A percentile compares a stretch with the other conserved stretches of the same genome.
These are phyloP conservation scores for Lignosus rhinocerotis DNA, from an alignment of 1,284 basidiomycete genomes.

Conservation along the genomic window DNA sequence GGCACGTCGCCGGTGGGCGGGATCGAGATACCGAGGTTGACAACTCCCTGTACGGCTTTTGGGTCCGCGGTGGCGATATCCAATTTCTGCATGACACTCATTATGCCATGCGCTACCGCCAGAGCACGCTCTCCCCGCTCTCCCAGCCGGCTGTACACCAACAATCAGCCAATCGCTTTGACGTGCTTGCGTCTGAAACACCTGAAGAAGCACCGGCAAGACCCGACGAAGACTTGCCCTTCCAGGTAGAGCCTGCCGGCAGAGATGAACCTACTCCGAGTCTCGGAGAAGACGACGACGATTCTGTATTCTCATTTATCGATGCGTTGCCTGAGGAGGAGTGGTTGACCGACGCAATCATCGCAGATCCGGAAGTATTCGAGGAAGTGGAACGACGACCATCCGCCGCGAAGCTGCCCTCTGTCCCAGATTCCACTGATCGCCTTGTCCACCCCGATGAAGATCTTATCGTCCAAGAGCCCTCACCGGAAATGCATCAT, in stretches of 20 bases:
- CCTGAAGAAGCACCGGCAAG: not conserved
- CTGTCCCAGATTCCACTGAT: not conserved
- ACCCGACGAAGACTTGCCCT: not conserved
- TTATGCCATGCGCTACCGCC: conserved; percentile 10
- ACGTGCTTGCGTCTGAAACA: conserved; percentile 2
- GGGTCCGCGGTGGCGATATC: conserved; percentile 21
- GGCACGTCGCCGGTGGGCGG: conserved; percentile 23
- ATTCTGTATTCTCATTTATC: conserved; percentile 3
- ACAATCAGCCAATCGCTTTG: conserved; percentile 18
- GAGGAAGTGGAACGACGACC: not conserved
- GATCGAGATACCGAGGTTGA: conserved; percentile 11
- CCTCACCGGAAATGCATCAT: too few species aligned
- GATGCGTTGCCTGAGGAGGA: conserved; percentile 21
- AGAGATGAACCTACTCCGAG: not conserved
- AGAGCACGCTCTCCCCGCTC: not conserved
- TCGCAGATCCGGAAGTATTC: conserved; percentile 15
- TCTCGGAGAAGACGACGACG: conserved; percentile 5
- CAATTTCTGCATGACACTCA: conserved; percentile 24
- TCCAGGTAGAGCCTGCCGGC: not conserved
- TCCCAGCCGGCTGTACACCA: not conserved
- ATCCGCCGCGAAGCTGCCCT: not conserved
- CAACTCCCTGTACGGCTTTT: conserved; percentile 20
- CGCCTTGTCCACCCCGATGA: not conserved
- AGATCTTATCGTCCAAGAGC: not conserved
- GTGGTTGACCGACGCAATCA: conserved; percentile 14